Evolutionary conservation across 441 rosid species (phyloP), one percentile per base, ranked within the genome.

Genomic region (Populus hybrid): DNA sequence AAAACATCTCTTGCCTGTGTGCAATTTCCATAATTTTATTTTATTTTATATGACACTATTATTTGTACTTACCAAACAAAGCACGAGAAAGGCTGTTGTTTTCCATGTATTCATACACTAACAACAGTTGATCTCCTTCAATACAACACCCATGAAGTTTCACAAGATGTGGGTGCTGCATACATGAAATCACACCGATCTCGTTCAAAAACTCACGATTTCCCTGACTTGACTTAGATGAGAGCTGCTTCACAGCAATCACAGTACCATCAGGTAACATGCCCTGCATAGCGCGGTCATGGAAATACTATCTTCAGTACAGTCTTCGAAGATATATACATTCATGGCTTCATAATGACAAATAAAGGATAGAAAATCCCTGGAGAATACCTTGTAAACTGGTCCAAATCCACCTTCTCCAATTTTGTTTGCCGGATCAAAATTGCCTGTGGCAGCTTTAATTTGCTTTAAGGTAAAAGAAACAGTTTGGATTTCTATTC

Each of bases 201-300:
- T 91, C 97, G 67, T 85, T 92, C 64, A 92, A 75, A 74, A 92
- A 92, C 76, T 92, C 94, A 1, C 92, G 90, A 73, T 88, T 90
- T 73, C 94, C 97, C 84, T 92, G 97, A 72, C 79, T 73, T 11
- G 97, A 92, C 79, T 85, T 89, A 8, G 94, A 86, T 16, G 93
- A 92, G 1, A 92, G 88, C 72, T 92, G 93, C 82, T 92, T 92
- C n/a, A 93, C 95, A 16, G 93, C 93, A 50, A 92, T 80, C 28
- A 75, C 72, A 0, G 88, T 86, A n/a, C 93, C 93, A 84, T 89
- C 89, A 0, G 85, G 71, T n/a, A 91, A 36, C 28, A 77, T 75
- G 67, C 95, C 95, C 93, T 91, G 80, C 73, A 82, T 74, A 68
- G 4, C 67, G 6, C 67, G 70, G 26, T 72, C 46, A 67, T 68